Base-by-base conservation (phyloP, 2,329 filamentous ascomycete genomes). In the Fusarium transvaalense region DNA sequence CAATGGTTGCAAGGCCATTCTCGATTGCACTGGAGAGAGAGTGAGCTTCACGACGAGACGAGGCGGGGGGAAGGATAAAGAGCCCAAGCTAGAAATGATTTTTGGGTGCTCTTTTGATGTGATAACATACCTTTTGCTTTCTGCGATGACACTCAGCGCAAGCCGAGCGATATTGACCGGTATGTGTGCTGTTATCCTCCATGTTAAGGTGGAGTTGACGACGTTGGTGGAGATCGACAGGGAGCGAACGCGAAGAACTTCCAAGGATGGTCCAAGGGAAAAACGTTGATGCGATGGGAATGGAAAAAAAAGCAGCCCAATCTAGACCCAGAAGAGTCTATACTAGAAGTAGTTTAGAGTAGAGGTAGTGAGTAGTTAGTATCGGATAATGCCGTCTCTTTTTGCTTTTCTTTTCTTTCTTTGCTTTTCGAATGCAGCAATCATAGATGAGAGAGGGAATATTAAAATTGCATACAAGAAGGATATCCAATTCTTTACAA, bases 101-200 rank as follows among this genome's bases (percentile, higher is more conserved):
- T 3, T 12, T 5, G 10, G 29, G 10, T 29, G 3, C 9, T 29
- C 8, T 29, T 29, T 29, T 3, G 3, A 10, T 9, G 29, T 29
- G 8, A 29, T 6, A n/a, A 68, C 74, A 14, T 61, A 77, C 78
- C 73, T 80, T 80, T 72, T 80, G 78, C 69, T 80, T 80, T 52
- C 78, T 73, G 38, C 78, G 77, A 66, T 80, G 77, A 50, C 78
- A 84, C 71, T 83, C 81, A 34, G 79, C 80, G 73, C 82, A 84
- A 53, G 82, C 80, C 17, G 76, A 74, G 52, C 76, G 76, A 60
- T 75, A 71, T 55, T 66, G 76, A 77, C 63, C 78, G 78, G 64
- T 81, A 78, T 45, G 74, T 82, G 43, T 77, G 76, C 67, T 84
- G 82, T 74, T 80, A 77, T 68, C 74, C 82, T 67, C 74, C 83